These are phyloP conservation scores for Hydnomerulius pinastri DNA, from an alignment of 768 basidiomycete species.

Conservation along the genomic window DNA sequence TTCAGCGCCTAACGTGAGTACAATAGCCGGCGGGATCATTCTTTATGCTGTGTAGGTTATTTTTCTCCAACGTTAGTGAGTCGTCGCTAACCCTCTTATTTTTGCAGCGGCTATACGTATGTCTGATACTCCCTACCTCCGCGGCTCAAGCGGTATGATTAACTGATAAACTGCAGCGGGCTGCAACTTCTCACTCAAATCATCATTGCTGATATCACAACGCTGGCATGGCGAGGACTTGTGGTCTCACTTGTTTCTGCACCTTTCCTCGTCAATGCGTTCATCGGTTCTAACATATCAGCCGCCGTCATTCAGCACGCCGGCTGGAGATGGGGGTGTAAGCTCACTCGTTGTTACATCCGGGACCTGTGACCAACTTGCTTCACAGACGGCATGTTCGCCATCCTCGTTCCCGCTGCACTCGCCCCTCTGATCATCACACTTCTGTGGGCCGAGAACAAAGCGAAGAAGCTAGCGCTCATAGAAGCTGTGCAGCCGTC, in stretches of 20 bases:
- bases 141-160: neutral
- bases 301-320: constrained; percentile 42
- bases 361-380: neutral
- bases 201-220: constrained; percentile 63
- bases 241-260: constrained; percentile 47
- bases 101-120: constrained; percentile 60
- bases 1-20: constrained; percentile 44
- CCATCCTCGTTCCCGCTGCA: constrained; percentile 52
- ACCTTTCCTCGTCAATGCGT: constrained; percentile 64
- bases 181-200: constrained; percentile 66
- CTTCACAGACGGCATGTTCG: constrained; percentile 54
- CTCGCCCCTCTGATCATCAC: constrained; percentile 55
- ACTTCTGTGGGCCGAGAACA: constrained; percentile 56
- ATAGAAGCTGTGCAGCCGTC: constrained; percentile 11
- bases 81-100: constrained; percentile 25
- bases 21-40: constrained; percentile 56
- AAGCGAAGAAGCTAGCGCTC: constrained; percentile 42
- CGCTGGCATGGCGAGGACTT: constrained; percentile 57
- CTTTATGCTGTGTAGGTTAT: constrained; percentile 53
- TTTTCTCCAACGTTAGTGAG: neutral
- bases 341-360: constrained; percentile 23
- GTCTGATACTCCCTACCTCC: constrained; percentile 20
- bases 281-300: constrained; percentile 66
- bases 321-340: constrained; percentile 74
- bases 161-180: constrained; percentile 37